These are phyloP conservation scores for Hippophae gyantsensis DNA, from an alignment of 306 rosid genomes.

Conservation along the genomic window DNA sequence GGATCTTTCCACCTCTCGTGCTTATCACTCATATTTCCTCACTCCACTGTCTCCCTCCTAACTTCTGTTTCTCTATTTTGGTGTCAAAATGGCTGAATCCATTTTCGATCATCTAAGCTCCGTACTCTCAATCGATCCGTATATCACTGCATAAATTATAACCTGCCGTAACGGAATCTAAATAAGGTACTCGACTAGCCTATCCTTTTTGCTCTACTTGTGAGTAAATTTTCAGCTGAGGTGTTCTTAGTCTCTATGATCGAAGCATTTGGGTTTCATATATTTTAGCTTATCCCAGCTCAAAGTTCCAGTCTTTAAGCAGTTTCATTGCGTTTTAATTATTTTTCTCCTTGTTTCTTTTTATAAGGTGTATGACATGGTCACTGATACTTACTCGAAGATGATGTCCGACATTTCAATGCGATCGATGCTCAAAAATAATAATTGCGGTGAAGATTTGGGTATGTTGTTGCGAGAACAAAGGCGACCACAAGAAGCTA, in stretches of 20 bases:
- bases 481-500: slow-evolving; percentile 39
- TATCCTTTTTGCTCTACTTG: neutral
- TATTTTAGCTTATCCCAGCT: slow-evolving; percentile 25
- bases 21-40: too few species aligned
- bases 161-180: slow-evolving; percentile 8
- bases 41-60: too few species aligned
- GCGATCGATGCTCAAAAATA: slow-evolving; percentile 56
- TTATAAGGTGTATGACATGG: slow-evolving; percentile 26
- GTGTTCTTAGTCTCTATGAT: slow-evolving; percentile 8
- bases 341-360: neutral
- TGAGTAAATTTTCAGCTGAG: slow-evolving; percentile 8
- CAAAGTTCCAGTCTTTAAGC: slow-evolving; percentile 34
- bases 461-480: slow-evolving; percentile 42
- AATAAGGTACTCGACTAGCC: neutral
- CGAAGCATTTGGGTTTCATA: slow-evolving; percentile 8
- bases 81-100: too few species aligned
- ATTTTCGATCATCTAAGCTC: slow-evolving; percentile 17
- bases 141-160: slow-evolving; percentile 10
- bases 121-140: slow-evolving; percentile 21
- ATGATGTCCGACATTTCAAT: slow-evolving; percentile 69
- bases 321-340: slow-evolving; percentile 10
- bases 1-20: too few species aligned
- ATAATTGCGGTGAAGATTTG: slow-evolving; percentile 53
- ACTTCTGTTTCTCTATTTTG: too few species aligned
- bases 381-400: slow-evolving; percentile 51